These are phyloP conservation scores for Alnus rubra DNA, from an alignment of 306 rosid species.

Conservation along the genomic window DNA sequence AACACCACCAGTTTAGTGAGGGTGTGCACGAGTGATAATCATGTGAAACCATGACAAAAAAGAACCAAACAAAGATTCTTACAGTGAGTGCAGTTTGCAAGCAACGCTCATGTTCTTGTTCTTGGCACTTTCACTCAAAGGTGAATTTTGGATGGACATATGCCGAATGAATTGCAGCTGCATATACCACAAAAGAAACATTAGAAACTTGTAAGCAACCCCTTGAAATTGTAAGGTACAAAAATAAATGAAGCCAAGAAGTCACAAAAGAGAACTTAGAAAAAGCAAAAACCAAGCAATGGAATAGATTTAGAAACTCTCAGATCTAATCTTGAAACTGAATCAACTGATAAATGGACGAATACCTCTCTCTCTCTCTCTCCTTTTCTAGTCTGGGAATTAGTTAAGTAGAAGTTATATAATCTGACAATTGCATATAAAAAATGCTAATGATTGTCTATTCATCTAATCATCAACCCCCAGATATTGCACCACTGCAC, in stretches of 20 bases:
- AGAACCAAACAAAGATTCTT: constrained; percentile 21
- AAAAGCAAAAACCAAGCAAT: neutral
- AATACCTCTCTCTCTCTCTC: neutral
- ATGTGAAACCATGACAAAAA: neutral
- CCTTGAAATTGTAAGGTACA: neutral
- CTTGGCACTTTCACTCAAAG: constrained; percentile 35
- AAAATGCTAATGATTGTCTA: no score
- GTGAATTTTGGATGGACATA: constrained; percentile 44
- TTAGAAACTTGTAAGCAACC: constrained; percentile 5
- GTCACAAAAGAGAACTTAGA: neutral
- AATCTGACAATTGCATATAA: neutral
- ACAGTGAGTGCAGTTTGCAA: constrained; percentile 28
- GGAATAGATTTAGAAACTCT: neutral
- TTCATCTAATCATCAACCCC: no score
- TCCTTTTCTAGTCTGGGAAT: neutral
- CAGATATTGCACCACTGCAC: no score
- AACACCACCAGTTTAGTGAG: neutral
- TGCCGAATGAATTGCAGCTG: constrained; percentile 55
- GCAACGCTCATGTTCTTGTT: constrained; percentile 8
- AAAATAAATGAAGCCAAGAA: neutral
- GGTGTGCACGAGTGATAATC: neutral
- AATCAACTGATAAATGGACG: neutral
- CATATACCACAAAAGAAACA: constrained; percentile 17
- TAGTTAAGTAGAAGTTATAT: neutral
- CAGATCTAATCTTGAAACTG: neutral